A percentile compares a stretch with the other conserved stretches of the same genome.
These are phyloP conservation scores for Acer campestre DNA, from an alignment of 345 rosid species.

Conservation along the genomic window DNA sequence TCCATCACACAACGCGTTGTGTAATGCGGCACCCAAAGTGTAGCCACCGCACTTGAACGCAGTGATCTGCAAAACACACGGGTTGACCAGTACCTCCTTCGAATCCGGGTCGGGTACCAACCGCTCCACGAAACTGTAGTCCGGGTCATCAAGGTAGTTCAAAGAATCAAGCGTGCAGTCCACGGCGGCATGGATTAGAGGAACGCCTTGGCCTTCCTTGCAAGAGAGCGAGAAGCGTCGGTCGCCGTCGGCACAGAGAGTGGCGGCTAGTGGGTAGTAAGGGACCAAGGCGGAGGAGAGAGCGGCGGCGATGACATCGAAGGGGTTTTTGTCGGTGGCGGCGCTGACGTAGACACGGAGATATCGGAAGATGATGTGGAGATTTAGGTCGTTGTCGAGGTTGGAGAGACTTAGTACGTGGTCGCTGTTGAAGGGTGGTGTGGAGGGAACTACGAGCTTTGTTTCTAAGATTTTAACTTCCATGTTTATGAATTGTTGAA, in stretches of 20 bases:
- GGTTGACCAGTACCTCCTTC: constrained; percentile 52
- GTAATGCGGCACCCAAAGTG: constrained; percentile 67
- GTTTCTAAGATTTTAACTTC: constrained; percentile 51
- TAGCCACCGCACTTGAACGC: constrained; percentile 77
- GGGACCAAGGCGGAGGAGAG: constrained; percentile 60
- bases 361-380: constrained; percentile 73
- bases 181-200: constrained; percentile 54
- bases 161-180: constrained; percentile 61
- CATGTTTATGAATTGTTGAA: constrained; percentile 30
- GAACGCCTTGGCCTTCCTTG: constrained; percentile 51
- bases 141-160: constrained; percentile 57
- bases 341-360: constrained; percentile 59
- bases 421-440: constrained; percentile 45
- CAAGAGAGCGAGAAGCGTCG: constrained; percentile 50
- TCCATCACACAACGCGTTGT: constrained; percentile 77
- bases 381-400: constrained; percentile 71
- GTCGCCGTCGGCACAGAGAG: constrained; percentile 37
- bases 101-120: constrained; percentile 62
- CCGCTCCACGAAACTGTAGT: constrained; percentile 44
- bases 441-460: constrained; percentile 47
- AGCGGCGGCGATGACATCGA: constrained; percentile 46
- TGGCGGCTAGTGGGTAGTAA: constrained; percentile 69
- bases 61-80: constrained; percentile 74
- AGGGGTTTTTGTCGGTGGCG: constrained; percentile 30
- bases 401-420: constrained; percentile 66